Conservation (phyloP, 306 rosid genomes). For the Medicago arabica region DNA sequence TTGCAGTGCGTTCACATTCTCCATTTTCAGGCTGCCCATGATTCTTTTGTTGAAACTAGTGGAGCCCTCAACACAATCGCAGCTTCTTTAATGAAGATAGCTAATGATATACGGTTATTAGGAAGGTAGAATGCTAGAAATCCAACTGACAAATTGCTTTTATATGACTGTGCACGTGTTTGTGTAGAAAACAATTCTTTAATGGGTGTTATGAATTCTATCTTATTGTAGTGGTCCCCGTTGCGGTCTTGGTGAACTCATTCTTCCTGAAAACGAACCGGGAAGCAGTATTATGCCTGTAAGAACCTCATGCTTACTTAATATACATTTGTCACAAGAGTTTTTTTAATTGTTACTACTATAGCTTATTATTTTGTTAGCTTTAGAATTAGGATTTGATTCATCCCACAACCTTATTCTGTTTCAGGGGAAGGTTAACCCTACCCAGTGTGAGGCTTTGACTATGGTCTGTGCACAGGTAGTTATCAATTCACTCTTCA, state of each 20-base stretch:
- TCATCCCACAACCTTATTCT: conserved; percentile 32
- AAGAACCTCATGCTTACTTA: conserved; percentile 46
- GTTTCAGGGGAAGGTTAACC: conserved; percentile 99
- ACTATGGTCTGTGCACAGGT: conserved; percentile 99
- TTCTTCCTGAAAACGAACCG: conserved; percentile 99
- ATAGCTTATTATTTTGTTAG: conserved; percentile 27
- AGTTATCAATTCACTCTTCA: conserved; percentile 30
- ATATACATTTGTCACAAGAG: conserved; percentile 22
- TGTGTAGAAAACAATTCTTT: conserved; percentile 9
- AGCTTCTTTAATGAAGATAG: conserved; percentile 90
- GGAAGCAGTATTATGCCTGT: conserved; percentile 99
- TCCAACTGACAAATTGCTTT: not conserved
- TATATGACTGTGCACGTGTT: not conserved
- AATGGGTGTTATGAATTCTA: conserved; percentile 38
- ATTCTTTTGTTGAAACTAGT: conserved; percentile 91
- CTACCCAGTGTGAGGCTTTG: conserved; percentile 98
- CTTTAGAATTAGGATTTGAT: conserved; percentile 32
- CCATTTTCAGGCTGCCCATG: conserved; percentile 91
- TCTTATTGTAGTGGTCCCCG: conserved; percentile 85
- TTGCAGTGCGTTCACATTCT: conserved; percentile 33
- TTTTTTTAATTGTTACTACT: conserved; percentile 20
- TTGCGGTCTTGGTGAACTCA: conserved; percentile 98
- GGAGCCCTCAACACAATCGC: conserved; percentile 94
- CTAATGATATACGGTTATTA: conserved; percentile 88
- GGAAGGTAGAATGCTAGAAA: conserved; percentile 73